A percentile compares a stretch with the other conserved stretches of the same genome.
Conservation (phyloP, 768 basidiomycete genomes). For the Russula olivacea region DNA sequence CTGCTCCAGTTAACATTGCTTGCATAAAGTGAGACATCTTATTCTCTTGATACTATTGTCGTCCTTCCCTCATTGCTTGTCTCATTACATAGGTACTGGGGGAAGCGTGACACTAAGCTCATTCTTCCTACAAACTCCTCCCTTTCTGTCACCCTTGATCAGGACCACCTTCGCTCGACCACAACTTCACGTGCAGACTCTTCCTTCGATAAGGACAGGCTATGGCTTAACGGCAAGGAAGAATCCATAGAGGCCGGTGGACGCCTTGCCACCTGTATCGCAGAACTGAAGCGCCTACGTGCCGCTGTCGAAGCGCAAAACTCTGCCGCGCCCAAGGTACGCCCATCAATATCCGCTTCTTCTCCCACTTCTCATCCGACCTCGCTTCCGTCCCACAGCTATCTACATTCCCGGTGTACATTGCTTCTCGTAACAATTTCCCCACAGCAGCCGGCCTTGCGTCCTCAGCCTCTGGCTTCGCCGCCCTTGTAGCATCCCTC, state of each 20-base stretch:
- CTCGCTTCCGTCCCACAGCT: conserved; percentile 39
- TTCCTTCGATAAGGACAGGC: conserved; percentile 63
- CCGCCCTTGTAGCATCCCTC: conserved; percentile 87
- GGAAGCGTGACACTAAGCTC: conserved; percentile 91
- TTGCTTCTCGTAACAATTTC: conserved; percentile 96
- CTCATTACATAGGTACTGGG: conserved; percentile 79
- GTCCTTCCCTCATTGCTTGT: neutral
- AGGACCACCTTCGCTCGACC: conserved; percentile 91
- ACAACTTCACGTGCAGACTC: conserved; percentile 86
- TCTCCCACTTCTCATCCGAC: conserved; percentile 13
- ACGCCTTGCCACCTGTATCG: conserved; percentile 77
- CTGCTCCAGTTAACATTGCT: conserved; percentile 97
- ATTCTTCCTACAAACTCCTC: conserved; percentile 98
- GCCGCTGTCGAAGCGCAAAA: conserved; percentile 68
- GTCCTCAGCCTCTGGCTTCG: conserved; percentile 95
- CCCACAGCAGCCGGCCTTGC: conserved; percentile 98
- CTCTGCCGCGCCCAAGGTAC: conserved; percentile 59
- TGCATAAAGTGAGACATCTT: conserved; percentile 76
- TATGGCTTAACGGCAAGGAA: conserved; percentile 94
- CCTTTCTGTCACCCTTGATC: conserved; percentile 94
- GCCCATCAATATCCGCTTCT: conserved; percentile 20
- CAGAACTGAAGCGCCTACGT: conserved; percentile 77
- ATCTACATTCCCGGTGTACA: conserved; percentile 71
- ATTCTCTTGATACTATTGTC: neutral
- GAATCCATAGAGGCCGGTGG: conserved; percentile 83